A percentile compares a stretch with the other conserved stretches of the same genome.
Conservation (phyloP, 2,329 filamentous ascomycete species). For the Colletotrichum phormii region DNA sequence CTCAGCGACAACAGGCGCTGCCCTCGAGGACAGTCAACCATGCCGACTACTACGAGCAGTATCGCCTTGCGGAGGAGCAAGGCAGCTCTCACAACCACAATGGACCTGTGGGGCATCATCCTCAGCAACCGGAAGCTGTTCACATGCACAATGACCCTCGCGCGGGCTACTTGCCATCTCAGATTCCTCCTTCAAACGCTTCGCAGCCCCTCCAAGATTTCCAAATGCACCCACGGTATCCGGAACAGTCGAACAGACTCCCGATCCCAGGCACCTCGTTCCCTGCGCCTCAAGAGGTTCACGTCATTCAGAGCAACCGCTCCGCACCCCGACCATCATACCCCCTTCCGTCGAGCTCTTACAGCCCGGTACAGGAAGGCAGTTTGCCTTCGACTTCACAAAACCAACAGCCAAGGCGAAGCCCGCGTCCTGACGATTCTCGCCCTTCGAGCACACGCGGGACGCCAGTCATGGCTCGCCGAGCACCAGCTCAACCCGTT, state of each 20-base stretch:
- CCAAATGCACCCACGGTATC: conserved; percentile 22
- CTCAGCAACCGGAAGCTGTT: conserved; percentile 12
- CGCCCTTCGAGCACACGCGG: conserved; percentile 21
- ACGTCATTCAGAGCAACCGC: conserved; percentile 30
- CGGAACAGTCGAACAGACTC: conserved; percentile 18
- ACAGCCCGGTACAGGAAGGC: conserved; percentile 26
- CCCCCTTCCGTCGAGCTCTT: conserved; percentile 19
- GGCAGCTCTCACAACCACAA: conserved; percentile 5
- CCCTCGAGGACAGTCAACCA: conserved; percentile 16
- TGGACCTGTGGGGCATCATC: background rate
- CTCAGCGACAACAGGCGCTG: conserved; percentile 20
- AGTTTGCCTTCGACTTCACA: conserved; percentile 21
- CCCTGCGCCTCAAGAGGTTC: conserved; percentile 22
- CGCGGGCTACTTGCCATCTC: conserved; percentile 7
- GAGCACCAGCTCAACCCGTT: conserved; percentile 19
- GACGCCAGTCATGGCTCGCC: conserved; percentile 30
- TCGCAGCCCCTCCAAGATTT: conserved; percentile 21
- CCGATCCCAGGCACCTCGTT: conserved; percentile 10
- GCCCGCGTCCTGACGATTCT: conserved; percentile 27
- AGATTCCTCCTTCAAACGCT: background rate
- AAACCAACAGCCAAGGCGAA: conserved; percentile 24
- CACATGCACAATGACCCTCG: conserved; percentile 13
- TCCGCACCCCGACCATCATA: conserved; percentile 20
- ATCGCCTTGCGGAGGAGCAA: conserved; percentile 21
- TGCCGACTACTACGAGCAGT: conserved; percentile 27